Percentiles rank a stretch among this genome's conserved stretches.
These are phyloP conservation scores for Martiniozyma abietophila DNA, from an alignment of 805 yeast genomes.

Conservation along the genomic window DNA sequence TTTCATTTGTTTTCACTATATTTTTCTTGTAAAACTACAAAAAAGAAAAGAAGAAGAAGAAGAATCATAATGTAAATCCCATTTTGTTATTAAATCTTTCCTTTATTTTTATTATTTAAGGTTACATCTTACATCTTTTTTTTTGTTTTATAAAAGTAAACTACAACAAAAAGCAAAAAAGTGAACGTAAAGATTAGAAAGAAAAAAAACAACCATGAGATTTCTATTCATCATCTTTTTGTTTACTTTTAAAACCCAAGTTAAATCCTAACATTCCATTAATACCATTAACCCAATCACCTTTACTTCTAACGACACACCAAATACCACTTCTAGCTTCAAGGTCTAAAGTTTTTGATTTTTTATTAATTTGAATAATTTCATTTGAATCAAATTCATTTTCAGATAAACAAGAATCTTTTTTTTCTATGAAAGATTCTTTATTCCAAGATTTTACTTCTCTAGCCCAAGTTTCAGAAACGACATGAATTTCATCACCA, in stretches of 20 bases:
- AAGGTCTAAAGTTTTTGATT: slow-evolving; percentile 3
- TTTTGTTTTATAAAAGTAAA: background rate
- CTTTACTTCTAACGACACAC: slow-evolving; percentile 75
- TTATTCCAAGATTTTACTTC: slow-evolving; percentile 14
- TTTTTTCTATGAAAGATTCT: background rate
- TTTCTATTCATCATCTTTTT: background rate
- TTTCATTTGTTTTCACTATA: too few species aligned
- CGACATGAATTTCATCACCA: slow-evolving; percentile 74
- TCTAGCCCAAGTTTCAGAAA: slow-evolving; percentile 56
- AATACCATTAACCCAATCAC: slow-evolving; percentile 89
- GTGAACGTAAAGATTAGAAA: background rate
- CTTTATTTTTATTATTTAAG: background rate
- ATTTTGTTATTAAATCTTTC: background rate
- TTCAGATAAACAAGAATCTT: background rate
- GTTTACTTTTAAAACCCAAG: slow-evolving; percentile 50
- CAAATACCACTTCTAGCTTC: slow-evolving; percentile 53
- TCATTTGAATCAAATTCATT: slow-evolving; percentile 3
- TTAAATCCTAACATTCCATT: slow-evolving; percentile 86
- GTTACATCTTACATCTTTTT: background rate
- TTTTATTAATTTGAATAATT: slow-evolving; percentile 1
- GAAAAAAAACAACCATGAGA: background rate
- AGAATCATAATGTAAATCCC: background rate
- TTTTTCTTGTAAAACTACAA: too few species aligned
- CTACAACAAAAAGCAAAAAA: background rate
- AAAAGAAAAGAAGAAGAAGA: background rate